Percentiles rank a stretch among this genome's conserved stretches.
These are phyloP conservation scores for Alternaria panax DNA, from an alignment of 2,329 filamentous ascomycete species.

Conservation along the genomic window DNA sequence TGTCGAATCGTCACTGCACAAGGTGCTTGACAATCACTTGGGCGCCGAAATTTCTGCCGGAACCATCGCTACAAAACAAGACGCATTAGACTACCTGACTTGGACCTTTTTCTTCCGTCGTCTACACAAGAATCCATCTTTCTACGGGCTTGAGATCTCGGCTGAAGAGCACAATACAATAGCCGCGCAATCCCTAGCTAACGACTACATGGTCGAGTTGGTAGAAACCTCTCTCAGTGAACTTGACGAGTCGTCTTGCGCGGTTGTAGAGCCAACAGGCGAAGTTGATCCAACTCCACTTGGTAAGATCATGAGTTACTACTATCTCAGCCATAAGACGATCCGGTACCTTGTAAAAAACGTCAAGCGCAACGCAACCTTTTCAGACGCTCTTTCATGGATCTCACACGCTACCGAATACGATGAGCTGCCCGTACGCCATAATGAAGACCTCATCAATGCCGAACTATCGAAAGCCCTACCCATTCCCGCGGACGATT, in stretches of 20 bases:
- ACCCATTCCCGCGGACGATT: conserved; percentile 68
- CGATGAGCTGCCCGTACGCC: conserved; percentile 94
- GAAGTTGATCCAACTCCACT: conserved; percentile 89
- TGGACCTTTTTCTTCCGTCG: conserved; percentile 99
- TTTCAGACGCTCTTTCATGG: conserved; percentile 86
- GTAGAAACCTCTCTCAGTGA: conserved; percentile 86
- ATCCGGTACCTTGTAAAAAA: conserved; percentile 83
- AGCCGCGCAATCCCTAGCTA: conserved; percentile 83
- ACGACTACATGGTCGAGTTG: conserved; percentile 93
- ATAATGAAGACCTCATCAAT: conserved; percentile 98
- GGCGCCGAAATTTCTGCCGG: conserved; percentile 93
- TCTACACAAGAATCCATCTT: conserved; percentile 97
- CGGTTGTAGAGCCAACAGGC: conserved; percentile 82
- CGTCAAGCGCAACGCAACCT: conserved; percentile 76
- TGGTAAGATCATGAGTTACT: conserved; percentile 99
- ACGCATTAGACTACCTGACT: conserved; percentile 94
- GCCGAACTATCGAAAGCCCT: conserved; percentile 84
- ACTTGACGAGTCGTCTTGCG: conserved; percentile 83
- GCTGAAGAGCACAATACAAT: conserved; percentile 91
- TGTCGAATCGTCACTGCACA: conserved; percentile 94
- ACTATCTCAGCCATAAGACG: conserved; percentile 93
- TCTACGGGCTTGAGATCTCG: conserved; percentile 94
- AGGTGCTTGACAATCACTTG: conserved; percentile 95
- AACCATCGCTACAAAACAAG: conserved; percentile 92
- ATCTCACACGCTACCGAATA: conserved; percentile 95